Evolutionary conservation across 768 basidiomycete species (phyloP), one percentile per base, ranked within the genome.

Genomic region (Kwoniella mangroviensis): DNA sequence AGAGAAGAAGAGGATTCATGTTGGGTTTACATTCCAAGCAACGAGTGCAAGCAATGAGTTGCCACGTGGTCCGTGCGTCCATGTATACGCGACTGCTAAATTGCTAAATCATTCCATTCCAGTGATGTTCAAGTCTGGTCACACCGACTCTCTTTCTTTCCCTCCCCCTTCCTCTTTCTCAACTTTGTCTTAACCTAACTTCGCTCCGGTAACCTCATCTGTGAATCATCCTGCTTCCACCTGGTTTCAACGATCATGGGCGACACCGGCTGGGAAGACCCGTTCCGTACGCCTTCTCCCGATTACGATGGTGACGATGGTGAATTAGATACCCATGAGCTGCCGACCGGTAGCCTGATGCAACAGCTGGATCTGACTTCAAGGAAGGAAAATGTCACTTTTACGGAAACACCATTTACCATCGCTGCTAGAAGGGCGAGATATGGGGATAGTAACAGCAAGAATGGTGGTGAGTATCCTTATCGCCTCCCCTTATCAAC

Each of bases 401-500:
- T 52, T 21, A 73, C 22, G 3, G 62, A 73, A 19, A 76, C 70
- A 0, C 72, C 75, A 3, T 74, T 72, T 24, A 76, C 73, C 4
- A 63, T 74, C 21, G 72, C 75, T 3, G 59, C 34, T 42, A 67
- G 63, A 66, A 61, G 43, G 55, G 49, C 40, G 45, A 34, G 54
- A 28, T 64, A 28, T 41, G 41, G 11, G 19, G 40, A 19, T 15
- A 19, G 1, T 19, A 19, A 19, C 45, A 19, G 45, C 10, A 19
- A 49, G 45, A 49, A 19, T 4, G 19, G 19, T 2, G 4, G 45
- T 49, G 45, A 49, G 45, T 19, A 6, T 34, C 9, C 34, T 34
- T 12, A 49, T 49, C 45, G 13, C 10, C 19, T 10, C 10, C 45
- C 19, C 45, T 49, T 19, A 12, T 49, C 34, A 5, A 34, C 34